phyloP scores from a whole-genome alignment of 495 filamentous ascomycete genomes.

The Aspergillus homomorphus region DNA sequence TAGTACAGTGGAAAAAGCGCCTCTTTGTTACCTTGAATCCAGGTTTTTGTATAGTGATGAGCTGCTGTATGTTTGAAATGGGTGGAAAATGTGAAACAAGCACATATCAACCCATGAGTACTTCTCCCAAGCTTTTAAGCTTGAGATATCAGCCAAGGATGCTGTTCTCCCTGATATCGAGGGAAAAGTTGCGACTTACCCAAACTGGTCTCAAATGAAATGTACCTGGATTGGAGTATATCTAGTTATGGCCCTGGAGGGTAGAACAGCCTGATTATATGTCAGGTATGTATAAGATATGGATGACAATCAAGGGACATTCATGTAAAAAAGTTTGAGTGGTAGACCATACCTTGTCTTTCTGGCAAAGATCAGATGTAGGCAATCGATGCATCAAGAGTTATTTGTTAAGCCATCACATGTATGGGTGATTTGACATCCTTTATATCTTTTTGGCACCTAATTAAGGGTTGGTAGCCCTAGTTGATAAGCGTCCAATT shows the following conservation, averaged over 20 bases:
- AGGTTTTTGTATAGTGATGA: background rate
- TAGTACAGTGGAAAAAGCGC: background rate
- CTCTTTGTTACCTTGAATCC: background rate
- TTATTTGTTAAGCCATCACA: no score
- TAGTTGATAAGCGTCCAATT: no score
- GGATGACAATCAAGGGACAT: background rate
- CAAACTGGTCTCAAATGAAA: background rate
- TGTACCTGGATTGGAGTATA: background rate
- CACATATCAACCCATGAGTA: background rate
- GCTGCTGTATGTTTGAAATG: background rate
- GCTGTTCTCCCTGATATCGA: background rate
- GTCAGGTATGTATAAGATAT: background rate
- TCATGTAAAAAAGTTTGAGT: background rate
- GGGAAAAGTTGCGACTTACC: background rate
- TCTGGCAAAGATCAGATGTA: background rate
- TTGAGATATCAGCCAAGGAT: background rate
- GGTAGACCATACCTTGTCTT: background rate
- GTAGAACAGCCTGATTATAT: background rate
- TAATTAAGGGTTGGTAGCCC: no score
- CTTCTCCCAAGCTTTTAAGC: background rate
- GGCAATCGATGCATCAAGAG: background rate
- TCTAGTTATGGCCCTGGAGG: conserved; percentile 1
- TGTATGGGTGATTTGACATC: no score
- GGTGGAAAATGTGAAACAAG: background rate
- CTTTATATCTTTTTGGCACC: no score